Evolutionary conservation across 2,329 filamentous ascomycete species (phyloP).

Genomic region (Pseudocercospora fuligena): DNA sequence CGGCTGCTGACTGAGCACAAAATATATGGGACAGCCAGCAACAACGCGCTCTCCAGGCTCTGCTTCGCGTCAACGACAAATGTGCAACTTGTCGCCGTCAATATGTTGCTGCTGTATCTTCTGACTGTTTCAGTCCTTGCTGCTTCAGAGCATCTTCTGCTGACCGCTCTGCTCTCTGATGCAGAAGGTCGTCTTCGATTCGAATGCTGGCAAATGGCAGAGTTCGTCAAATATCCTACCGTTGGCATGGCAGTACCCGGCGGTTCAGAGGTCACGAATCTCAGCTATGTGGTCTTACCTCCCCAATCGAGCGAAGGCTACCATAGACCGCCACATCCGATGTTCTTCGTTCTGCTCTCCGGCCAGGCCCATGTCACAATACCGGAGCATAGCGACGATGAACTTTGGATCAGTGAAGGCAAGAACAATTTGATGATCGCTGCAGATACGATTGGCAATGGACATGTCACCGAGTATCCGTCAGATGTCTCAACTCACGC

Average conservation of each 20-base stretch:
- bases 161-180: slow-evolving; percentile 17
- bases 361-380: slow-evolving; percentile 51
- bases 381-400: slow-evolving; percentile 44
- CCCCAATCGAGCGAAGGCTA: slow-evolving; percentile 46
- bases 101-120: neutral
- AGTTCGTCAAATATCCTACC: slow-evolving; percentile 17
- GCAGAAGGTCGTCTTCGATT: slow-evolving; percentile 4
- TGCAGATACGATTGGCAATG: slow-evolving; percentile 33
- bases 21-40: no score
- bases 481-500: slow-evolving; percentile 32
- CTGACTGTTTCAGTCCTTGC: neutral
- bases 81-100: neutral
- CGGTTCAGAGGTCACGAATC: slow-evolving; percentile 34
- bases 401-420: slow-evolving; percentile 45
- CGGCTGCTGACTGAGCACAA: no score
- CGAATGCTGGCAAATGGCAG: slow-evolving; percentile 16
- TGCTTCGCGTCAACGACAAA: neutral
- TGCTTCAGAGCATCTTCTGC: neutral
- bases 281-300: slow-evolving; percentile 47
- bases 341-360: slow-evolving; percentile 43
- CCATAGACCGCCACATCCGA: slow-evolving; percentile 48
- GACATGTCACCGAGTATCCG: slow-evolving; percentile 39
- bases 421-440: slow-evolving; percentile 39
- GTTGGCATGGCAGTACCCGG: slow-evolving; percentile 15
- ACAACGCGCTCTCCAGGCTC: neutral